These are phyloP conservation scores for Daldinia decipiens DNA, from an alignment of 495 filamentous ascomycete species.

Conservation along the genomic window DNA sequence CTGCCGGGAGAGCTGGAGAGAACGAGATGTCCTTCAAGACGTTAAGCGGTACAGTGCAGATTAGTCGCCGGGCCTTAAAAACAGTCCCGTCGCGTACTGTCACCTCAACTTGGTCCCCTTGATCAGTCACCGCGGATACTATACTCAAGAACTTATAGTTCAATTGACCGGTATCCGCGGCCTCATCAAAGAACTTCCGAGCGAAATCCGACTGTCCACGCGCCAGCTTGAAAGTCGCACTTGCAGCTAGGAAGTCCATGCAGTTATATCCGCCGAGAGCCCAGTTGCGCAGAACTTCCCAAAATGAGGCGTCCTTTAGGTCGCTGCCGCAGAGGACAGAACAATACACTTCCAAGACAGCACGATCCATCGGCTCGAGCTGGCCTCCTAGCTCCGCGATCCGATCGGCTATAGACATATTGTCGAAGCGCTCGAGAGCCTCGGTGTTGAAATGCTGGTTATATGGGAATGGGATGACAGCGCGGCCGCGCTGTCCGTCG, in stretches of 20 bases:
- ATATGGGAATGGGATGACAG: neutral
- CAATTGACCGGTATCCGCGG: neutral
- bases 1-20: neutral
- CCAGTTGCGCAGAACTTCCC: slow-evolving; percentile 4
- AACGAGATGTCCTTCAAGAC: neutral
- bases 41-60: neutral
- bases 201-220: slow-evolving; percentile 9
- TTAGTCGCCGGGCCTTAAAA: neutral
- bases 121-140: neutral
- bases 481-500: slow-evolving; percentile 1
- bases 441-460: slow-evolving; percentile 34
- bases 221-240: slow-evolving; percentile 2
- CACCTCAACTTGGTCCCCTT: neutral
- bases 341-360: neutral
- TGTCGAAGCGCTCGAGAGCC: slow-evolving; percentile 41
- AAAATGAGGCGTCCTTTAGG: neutral
- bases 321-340: neutral
- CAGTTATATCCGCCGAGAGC: neutral
- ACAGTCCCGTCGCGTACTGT: neutral
- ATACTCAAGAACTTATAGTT: slow-evolving; percentile 1
- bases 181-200: slow-evolving; percentile 5
- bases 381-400: slow-evolving; percentile 1
- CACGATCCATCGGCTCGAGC: slow-evolving; percentile 3
- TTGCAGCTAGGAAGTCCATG: neutral
- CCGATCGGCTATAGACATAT: slow-evolving; percentile 10